Conservation (phyloP, 2,329 filamentous ascomycete species). For the Paraphaeosphaeria sporulosa region DNA sequence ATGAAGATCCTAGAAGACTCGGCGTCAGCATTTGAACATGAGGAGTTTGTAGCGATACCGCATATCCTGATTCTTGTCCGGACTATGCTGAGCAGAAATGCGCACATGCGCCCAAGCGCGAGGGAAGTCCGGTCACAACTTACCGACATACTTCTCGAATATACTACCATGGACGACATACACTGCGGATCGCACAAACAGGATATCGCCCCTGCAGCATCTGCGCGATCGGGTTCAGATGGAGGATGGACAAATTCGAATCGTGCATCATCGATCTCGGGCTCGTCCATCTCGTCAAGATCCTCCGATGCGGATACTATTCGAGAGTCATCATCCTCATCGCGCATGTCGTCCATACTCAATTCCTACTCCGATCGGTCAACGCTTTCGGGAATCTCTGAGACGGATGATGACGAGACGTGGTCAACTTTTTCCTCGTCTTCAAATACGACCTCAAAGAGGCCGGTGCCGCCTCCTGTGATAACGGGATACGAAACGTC, state of each 20-base stretch:
- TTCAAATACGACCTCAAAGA: slow-evolving; percentile 21
- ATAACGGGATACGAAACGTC: slow-evolving; percentile 16
- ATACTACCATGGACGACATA: slow-evolving; percentile 41
- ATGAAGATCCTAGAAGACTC: slow-evolving; percentile 66
- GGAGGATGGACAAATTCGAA: slow-evolving; percentile 38
- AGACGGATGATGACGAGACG: slow-evolving; percentile 28
- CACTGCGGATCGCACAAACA: slow-evolving; percentile 46
- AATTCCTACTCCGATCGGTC: slow-evolving; percentile 42
- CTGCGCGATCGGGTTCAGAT: slow-evolving; percentile 35
- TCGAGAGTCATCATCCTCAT: slow-evolving; percentile 22
- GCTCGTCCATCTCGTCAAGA: slow-evolving; percentile 30
- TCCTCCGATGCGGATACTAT: slow-evolving; percentile 43
- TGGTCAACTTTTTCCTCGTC: neutral
- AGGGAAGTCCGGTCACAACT: slow-evolving; percentile 51
- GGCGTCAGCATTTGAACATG: slow-evolving; percentile 39
- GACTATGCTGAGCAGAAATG: slow-evolving; percentile 53
- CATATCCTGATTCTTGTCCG: slow-evolving; percentile 51
- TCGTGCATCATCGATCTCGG: slow-evolving; percentile 34
- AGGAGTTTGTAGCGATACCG: slow-evolving; percentile 51
- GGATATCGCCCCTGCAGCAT: slow-evolving; percentile 34
- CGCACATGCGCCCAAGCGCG: slow-evolving; percentile 51
- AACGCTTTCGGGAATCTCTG: slow-evolving; percentile 39
- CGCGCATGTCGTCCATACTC: slow-evolving; percentile 39
- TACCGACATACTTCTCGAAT: slow-evolving; percentile 39
- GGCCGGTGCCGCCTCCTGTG: slow-evolving; percentile 18